Evolutionary conservation across 345 rosid species (phyloP).

Genomic region (Diplotaxis tenuifolia): DNA sequence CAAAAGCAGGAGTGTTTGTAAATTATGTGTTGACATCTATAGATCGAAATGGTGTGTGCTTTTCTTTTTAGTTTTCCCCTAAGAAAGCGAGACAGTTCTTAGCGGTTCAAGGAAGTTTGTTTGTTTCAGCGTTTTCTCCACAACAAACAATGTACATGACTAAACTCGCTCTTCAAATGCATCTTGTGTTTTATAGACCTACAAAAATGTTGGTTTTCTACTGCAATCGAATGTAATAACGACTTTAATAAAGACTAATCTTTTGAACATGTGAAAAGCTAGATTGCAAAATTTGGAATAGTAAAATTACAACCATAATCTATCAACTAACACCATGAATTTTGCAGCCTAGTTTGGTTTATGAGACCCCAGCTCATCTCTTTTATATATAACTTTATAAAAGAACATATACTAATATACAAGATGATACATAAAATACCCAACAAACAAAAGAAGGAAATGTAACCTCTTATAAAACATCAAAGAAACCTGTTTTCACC

Average conservation of each 20-base stretch:
- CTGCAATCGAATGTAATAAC: neutral
- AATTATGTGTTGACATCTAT: neutral
- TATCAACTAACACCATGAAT: neutral
- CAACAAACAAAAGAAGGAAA: neutral
- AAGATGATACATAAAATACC: neutral
- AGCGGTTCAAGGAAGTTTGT: neutral
- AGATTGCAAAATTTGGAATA: neutral
- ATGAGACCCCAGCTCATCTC: neutral
- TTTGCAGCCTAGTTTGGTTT: neutral
- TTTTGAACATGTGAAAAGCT: neutral
- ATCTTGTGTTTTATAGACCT: neutral
- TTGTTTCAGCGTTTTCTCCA: neutral
- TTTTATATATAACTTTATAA: neutral
- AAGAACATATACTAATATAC: slow-evolving; percentile 1
- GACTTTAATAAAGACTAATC: neutral
- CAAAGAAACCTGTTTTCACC: slow-evolving; percentile 16
- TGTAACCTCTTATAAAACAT: neutral
- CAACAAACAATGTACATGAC: neutral
- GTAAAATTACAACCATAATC: neutral
- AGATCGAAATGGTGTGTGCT: neutral
- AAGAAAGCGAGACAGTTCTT: neutral
- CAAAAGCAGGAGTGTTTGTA: slow-evolving; percentile 15
- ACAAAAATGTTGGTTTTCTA: too few relatives aligned
- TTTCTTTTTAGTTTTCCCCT: neutral
- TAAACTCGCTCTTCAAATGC: neutral